Evolutionary conservation across 1,284 basidiomycete genomes (phyloP).

Genomic region (Ustilago esculenta): DNA sequence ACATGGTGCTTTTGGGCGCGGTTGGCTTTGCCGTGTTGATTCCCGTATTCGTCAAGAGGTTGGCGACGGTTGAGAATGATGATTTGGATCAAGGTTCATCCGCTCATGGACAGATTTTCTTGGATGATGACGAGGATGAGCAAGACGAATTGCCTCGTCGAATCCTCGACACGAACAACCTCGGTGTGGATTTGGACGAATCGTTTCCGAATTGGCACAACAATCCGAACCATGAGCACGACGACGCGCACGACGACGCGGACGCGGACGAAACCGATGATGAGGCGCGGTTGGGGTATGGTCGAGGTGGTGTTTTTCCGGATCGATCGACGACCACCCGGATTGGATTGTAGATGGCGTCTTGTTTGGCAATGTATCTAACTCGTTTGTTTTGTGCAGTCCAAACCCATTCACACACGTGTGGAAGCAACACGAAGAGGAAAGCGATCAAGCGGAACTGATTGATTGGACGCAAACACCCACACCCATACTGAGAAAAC

Average conservation of each 20-base stretch:
- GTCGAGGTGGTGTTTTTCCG: conserved; percentile 16
- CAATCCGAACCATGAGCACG: background rate
- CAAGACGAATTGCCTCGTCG: conserved; percentile 34
- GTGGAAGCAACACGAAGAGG: too few species aligned
- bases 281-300: too few species aligned
- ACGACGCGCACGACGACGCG: conserved; percentile 7
- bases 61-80: conserved; percentile 12
- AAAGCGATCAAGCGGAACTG: too few species aligned
- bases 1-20: conserved; percentile 81
- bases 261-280: too few species aligned
- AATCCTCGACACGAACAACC: conserved; percentile 15
- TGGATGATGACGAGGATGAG: conserved; percentile 4
- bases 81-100: conserved; percentile 26
- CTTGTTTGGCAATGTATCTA: too few species aligned
- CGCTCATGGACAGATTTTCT: too few species aligned
- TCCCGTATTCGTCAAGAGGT: conserved; percentile 72
- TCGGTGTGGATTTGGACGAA: conserved; percentile 8
- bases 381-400: too few species aligned
- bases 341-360: too few species aligned
- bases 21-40: conserved; percentile 89
- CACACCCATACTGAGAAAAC: too few species aligned
- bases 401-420: too few species aligned
- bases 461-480: too few species aligned
- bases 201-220: conserved; percentile 21
- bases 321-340: conserved; percentile 9